Percentiles rank a stretch among this genome's conserved stretches.
These are phyloP conservation scores for Bonia amplexicaulis DNA, from an alignment of 176 grass and related monocot genomes.

Conservation along the genomic window DNA sequence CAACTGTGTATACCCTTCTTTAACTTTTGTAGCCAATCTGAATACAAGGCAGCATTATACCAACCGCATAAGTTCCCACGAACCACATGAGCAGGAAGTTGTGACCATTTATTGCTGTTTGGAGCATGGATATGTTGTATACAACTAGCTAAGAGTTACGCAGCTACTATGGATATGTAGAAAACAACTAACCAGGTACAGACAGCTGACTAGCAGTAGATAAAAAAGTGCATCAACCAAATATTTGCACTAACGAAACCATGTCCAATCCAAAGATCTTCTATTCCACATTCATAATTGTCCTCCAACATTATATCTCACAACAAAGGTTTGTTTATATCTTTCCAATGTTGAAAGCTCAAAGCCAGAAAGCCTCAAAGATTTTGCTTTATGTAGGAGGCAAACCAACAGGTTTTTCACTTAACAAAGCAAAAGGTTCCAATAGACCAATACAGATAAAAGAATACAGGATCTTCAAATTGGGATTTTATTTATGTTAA, in stretches of 20 bases:
- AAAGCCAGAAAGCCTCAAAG: neutral
- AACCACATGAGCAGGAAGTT: neutral
- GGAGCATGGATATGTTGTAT: neutral
- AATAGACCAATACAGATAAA: neutral
- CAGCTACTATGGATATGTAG: neutral
- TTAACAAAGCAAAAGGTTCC: neutral
- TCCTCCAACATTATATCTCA: neutral
- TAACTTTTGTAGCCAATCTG: neutral
- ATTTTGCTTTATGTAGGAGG: neutral
- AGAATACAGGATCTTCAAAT: neutral
- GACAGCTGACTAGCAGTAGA: neutral
- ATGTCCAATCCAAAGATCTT: neutral
- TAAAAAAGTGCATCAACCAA: conserved; percentile 18
- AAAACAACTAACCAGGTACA: neutral
- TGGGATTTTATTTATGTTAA: neutral
- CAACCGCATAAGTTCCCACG: neutral
- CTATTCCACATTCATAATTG: neutral
- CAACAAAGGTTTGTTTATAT: neutral
- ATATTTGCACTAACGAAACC: neutral
- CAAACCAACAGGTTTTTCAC: neutral
- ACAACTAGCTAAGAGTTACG: neutral
- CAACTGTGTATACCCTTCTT: neutral
- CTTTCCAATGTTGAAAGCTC: neutral
- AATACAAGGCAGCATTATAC: neutral
- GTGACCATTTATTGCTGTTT: neutral